phyloP scores from a whole-genome alignment of 2,329 filamentous ascomycete genomes.

The Triangularia verruculosa region DNA sequence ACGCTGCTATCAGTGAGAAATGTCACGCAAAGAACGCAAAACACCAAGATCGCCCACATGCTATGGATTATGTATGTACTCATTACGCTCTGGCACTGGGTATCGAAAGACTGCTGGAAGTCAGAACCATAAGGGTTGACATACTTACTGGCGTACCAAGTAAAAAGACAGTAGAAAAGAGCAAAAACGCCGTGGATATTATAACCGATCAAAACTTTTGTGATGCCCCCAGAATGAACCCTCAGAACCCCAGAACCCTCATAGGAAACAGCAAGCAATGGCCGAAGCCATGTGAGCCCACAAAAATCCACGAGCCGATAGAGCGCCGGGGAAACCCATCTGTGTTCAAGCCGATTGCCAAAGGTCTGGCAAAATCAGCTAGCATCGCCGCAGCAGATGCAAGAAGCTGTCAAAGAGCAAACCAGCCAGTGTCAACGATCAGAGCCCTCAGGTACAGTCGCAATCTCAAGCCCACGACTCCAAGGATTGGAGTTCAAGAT shows the following conservation, averaged over 20 bases:
- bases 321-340: conserved; percentile 27
- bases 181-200: conserved; percentile 13
- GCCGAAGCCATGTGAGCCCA: conserved; percentile 22
- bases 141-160: conserved; percentile 24
- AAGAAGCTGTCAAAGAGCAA: conserved; percentile 33
- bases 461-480: conserved; percentile 50
- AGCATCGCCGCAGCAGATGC: conserved; percentile 21
- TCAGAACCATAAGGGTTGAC: conserved; percentile 14
- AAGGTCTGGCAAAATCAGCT: conserved; percentile 27
- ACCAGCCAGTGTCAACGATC: conserved; percentile 34
- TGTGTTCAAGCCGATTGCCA: conserved; percentile 9
- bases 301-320: conserved; percentile 25
- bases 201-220: conserved; percentile 22
- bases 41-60: background rate
- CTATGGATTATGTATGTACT: background rate
- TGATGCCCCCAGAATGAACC: conserved; percentile 14
- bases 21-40: background rate
- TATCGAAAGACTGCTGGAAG: conserved; percentile 11
- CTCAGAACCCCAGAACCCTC: conserved; percentile 17
- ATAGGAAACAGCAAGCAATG: conserved; percentile 11
- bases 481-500: conserved; percentile 35
- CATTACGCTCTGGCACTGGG: background rate
- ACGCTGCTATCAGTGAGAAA: conserved; percentile 17
- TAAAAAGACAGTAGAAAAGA: conserved; percentile 2
- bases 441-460: conserved; percentile 56